Evolutionary conservation across 495 filamentous ascomycete species (phyloP).

Genomic region (Parmelia sp.): DNA sequence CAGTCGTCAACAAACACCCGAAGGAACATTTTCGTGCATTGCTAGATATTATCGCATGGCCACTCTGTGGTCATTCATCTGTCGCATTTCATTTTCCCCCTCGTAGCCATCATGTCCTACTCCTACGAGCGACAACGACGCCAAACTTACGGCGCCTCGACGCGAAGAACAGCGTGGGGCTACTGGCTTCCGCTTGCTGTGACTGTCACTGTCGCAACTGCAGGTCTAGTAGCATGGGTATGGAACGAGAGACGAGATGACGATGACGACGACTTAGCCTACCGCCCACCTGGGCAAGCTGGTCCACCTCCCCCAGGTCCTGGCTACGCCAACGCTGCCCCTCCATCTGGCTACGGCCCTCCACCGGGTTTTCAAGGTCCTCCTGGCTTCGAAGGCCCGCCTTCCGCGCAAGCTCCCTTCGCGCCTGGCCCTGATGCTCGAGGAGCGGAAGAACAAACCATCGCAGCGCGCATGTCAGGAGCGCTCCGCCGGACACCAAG

Average conservation of each 20-base stretch:
- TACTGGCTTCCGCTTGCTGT: constrained; percentile 82
- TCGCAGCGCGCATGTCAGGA: constrained; percentile 73
- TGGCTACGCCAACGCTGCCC: constrained; percentile 19
- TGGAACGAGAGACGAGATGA: constrained; percentile 79
- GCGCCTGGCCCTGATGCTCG: constrained; percentile 18
- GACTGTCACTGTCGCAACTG: constrained; percentile 77
- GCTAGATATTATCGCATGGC: constrained; percentile 9
- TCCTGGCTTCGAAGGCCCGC: constrained; percentile 28
- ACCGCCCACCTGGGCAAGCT: constrained; percentile 21
- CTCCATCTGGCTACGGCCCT: constrained; percentile 15
- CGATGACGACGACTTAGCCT: constrained; percentile 56
- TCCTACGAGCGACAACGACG: constrained; percentile 58
- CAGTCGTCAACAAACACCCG: constrained; percentile 18
- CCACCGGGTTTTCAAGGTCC: constrained; percentile 36
- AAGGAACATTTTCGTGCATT: background rate
- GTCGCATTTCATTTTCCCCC: background rate
- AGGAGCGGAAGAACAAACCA: constrained; percentile 48
- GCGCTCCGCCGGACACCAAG: constrained; percentile 82
- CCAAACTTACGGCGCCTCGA: constrained; percentile 50
- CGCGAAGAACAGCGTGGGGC: constrained; percentile 61
- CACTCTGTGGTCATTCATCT: constrained; percentile 6
- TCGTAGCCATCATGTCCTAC: constrained; percentile 55
- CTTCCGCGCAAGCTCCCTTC: constrained; percentile 25
- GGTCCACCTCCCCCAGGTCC: constrained; percentile 41
- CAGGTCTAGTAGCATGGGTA: constrained; percentile 81